phyloP scores from a whole-genome alignment of 495 filamentous ascomycete genomes.

The Antarctomyces pellizariae region DNA sequence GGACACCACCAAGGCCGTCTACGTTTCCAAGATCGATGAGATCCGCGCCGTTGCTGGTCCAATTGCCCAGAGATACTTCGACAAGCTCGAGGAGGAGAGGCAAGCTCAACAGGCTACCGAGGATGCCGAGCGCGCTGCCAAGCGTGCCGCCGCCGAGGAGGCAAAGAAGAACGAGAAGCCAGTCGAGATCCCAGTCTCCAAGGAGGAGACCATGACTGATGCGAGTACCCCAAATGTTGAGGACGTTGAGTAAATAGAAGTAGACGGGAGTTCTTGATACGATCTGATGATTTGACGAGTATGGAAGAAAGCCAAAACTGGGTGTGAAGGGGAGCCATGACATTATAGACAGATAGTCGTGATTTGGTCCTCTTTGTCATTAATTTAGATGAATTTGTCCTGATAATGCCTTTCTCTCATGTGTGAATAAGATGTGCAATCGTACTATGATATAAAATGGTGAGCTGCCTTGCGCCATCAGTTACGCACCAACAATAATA shows the following conservation, averaged over 20 bases:
- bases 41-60: slow-evolving; percentile 78
- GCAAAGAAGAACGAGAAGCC: slow-evolving; percentile 23
- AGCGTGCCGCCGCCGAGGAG: slow-evolving; percentile 47
- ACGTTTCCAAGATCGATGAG: slow-evolving; percentile 87
- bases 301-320: too few species aligned
- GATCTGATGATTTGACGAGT: too few species aligned
- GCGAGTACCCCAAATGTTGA: slow-evolving; percentile 24
- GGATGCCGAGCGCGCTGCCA: slow-evolving; percentile 65
- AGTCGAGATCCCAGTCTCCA: slow-evolving; percentile 17
- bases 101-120: slow-evolving; percentile 48
- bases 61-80: slow-evolving; percentile 81
- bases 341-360: too few species aligned
- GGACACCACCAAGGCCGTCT: slow-evolving; percentile 80
- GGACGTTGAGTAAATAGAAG: slow-evolving; percentile 15
- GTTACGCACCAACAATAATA: too few species aligned
- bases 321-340: too few species aligned
- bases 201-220: slow-evolving; percentile 34
- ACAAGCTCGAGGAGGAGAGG: slow-evolving; percentile 80
- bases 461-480: too few species aligned
- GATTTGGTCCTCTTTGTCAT: too few species aligned
- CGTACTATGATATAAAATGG: too few species aligned
- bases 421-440: too few species aligned
- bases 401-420: too few species aligned
- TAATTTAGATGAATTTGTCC: too few species aligned
- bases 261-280: too few species aligned